Conservation (phyloP, 2,329 filamentous ascomycete genomes). For the Leptosphaerulina australis region DNA sequence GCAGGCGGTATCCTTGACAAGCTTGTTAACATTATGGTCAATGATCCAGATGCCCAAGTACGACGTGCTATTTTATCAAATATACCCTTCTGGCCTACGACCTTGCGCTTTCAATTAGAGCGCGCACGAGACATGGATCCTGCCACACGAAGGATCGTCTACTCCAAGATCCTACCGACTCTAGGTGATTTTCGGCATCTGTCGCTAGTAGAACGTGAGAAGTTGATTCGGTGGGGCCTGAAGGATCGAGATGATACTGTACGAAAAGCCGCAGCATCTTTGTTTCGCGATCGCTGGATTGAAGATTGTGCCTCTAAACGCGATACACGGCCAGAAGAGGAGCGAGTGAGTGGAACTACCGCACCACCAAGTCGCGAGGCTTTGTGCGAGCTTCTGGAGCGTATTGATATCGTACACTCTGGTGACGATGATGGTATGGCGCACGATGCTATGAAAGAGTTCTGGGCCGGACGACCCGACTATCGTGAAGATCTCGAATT, state of each 20-base stretch:
- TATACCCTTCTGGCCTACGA: slow-evolving; percentile 81
- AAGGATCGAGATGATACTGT: slow-evolving; percentile 94
- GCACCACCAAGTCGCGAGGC: slow-evolving; percentile 70
- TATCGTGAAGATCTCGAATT: slow-evolving; percentile 76
- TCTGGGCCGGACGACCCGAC: slow-evolving; percentile 91
- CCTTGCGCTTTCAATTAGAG: slow-evolving; percentile 86
- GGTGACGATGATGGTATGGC: slow-evolving; percentile 89
- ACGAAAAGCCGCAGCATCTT: slow-evolving; percentile 83
- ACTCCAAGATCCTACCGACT: slow-evolving; percentile 82
- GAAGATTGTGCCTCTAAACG: slow-evolving; percentile 82
- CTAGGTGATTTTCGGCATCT: slow-evolving; percentile 94
- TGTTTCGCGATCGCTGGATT: slow-evolving; percentile 97
- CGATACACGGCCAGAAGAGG: slow-evolving; percentile 63
- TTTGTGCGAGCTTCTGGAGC: slow-evolving; percentile 86
- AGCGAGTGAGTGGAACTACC: slow-evolving; percentile 54
- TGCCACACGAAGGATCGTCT: slow-evolving; percentile 81
- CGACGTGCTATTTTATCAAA: slow-evolving; percentile 86
- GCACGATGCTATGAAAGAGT: slow-evolving; percentile 90
- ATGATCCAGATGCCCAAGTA: slow-evolving; percentile 93
- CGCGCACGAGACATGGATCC: slow-evolving; percentile 88
- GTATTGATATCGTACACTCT: slow-evolving; percentile 90
- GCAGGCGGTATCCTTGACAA: slow-evolving; percentile 77
- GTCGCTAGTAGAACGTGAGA: slow-evolving; percentile 92
- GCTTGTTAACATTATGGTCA: slow-evolving; percentile 85
- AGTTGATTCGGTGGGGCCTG: slow-evolving; percentile 91